Percentiles rank a stretch among this genome's conserved stretches.
phyloP scores from a whole-genome alignment of 106 monocot genomes.

The Dactylorhiza incarnata region DNA sequence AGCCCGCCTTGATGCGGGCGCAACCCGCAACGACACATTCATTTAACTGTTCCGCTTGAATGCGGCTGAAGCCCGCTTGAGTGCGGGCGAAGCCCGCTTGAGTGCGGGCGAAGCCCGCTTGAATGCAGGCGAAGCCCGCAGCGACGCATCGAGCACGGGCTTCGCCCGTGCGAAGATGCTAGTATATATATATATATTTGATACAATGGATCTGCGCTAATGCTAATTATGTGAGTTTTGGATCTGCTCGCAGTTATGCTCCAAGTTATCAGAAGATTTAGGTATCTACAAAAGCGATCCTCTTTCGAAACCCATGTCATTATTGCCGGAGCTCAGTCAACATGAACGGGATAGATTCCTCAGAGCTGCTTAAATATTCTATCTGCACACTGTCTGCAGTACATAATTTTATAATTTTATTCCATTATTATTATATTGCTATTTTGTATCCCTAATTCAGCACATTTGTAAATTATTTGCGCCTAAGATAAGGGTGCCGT shows the following conservation, averaged over 20 bases:
- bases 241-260: slow-evolving; percentile 40
- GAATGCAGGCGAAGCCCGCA: too few relatives aligned
- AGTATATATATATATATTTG: too few relatives aligned
- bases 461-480: slow-evolving; percentile 1
- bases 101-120: too few relatives aligned
- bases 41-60: too few relatives aligned
- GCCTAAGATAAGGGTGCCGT: background rate
- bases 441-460: background rate
- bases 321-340: slow-evolving; percentile 10
- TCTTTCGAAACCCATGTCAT: slow-evolving; percentile 16
- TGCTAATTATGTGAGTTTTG: background rate
- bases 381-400: background rate
- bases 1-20: too few relatives aligned
- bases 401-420: background rate
- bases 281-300: slow-evolving; percentile 28
- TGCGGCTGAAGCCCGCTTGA: too few relatives aligned
- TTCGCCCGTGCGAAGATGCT: too few relatives aligned
- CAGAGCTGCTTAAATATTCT: slow-evolving; percentile 4
- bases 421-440: background rate
- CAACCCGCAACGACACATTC: too few relatives aligned
- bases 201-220: too few relatives aligned
- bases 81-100: too few relatives aligned
- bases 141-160: too few relatives aligned
- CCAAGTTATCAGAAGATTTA: slow-evolving; percentile 39
- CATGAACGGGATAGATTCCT: slow-evolving; percentile 14